phyloP scores from a whole-genome alignment of 2,329 filamentous ascomycete genomes.

The Colletotrichum coccodes region DNA sequence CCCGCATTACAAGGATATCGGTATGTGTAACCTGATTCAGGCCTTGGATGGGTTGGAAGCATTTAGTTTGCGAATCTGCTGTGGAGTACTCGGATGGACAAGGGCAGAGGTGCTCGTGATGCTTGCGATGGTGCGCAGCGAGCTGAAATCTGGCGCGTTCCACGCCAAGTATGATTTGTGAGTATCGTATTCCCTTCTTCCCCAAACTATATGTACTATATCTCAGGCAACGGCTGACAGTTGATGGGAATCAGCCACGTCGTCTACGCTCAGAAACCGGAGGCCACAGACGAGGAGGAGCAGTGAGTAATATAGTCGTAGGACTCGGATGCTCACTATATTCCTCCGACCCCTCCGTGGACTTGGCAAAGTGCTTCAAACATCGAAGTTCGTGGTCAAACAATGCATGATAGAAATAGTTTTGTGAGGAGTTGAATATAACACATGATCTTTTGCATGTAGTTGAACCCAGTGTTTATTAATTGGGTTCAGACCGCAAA shows the following conservation, averaged over 20 bases:
- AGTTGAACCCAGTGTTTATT: too few species aligned
- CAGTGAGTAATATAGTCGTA: not conserved
- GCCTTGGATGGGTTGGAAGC: conserved; percentile 37
- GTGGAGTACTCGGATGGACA: conserved; percentile 41
- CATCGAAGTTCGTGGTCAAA: too few species aligned
- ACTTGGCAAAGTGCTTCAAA: too few species aligned
- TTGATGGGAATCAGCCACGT: conserved; percentile 5
- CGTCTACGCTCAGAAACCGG: conserved; percentile 29
- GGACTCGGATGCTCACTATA: too few species aligned
- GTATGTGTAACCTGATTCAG: conserved; percentile 27
- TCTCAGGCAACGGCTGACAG: not conserved
- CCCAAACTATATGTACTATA: fast-evolving
- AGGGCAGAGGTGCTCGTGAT: conserved; percentile 40
- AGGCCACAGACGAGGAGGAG: not conserved
- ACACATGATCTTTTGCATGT: too few species aligned
- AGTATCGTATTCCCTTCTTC: not conserved
- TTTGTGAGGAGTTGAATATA: too few species aligned
- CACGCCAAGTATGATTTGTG: conserved; percentile 40
- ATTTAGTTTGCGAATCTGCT: conserved; percentile 40
- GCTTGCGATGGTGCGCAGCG: conserved; percentile 41
- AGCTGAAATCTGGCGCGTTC: conserved; percentile 39
- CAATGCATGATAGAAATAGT: too few species aligned
- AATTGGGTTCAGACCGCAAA: too few species aligned
- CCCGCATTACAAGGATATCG: conserved; percentile 37
- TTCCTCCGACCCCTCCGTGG: too few species aligned